Percentiles rank a stretch among this genome's conserved stretches.
These are phyloP conservation scores for Alternaria dauci DNA, from an alignment of 2,329 filamentous ascomycete species.

Conservation along the genomic window DNA sequence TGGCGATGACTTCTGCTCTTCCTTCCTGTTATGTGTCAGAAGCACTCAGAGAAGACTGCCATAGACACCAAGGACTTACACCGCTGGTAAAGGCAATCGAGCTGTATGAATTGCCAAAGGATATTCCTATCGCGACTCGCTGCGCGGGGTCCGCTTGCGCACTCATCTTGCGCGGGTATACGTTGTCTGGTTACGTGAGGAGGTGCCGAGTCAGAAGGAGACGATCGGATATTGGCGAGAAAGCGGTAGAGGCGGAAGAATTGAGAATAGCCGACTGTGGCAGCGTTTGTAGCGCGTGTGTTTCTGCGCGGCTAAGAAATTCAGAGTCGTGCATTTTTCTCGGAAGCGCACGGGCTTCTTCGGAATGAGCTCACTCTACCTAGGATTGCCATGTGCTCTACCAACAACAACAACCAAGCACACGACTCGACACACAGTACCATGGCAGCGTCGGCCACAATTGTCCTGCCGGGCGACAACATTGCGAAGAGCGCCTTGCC, in stretches of 20 bases:
- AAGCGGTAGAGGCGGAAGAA: background rate
- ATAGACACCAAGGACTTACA: slow-evolving; percentile 50
- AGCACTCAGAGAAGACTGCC: background rate
- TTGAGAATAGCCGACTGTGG: slow-evolving; percentile 3
- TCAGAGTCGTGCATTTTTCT: slow-evolving; percentile 28
- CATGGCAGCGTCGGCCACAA: slow-evolving; percentile 65
- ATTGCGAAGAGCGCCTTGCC: slow-evolving; percentile 74
- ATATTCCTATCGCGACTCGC: slow-evolving; percentile 85
- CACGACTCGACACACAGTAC: slow-evolving; percentile 17
- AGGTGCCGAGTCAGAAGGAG: background rate
- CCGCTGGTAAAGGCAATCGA: slow-evolving; percentile 88
- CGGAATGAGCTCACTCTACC: slow-evolving; percentile 26
- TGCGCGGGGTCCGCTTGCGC: slow-evolving; percentile 61
- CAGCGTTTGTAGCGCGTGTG: slow-evolving; percentile 5
- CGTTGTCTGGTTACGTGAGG: slow-evolving; percentile 4
- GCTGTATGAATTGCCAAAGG: slow-evolving; percentile 98
- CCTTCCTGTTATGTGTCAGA: slow-evolving; percentile 68
- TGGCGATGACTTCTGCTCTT: slow-evolving; percentile 97
- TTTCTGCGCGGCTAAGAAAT: slow-evolving; percentile 31
- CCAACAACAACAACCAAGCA: background rate
- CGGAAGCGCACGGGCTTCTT: slow-evolving; percentile 21
- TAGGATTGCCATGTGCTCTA: slow-evolving; percentile 4
- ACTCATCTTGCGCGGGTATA: slow-evolving; percentile 53
- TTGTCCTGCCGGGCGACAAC: slow-evolving; percentile 84
- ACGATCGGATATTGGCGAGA: background rate